These are phyloP conservation scores for Amanita fuliginea DNA, from an alignment of 768 basidiomycete genomes.

Conservation along the genomic window DNA sequence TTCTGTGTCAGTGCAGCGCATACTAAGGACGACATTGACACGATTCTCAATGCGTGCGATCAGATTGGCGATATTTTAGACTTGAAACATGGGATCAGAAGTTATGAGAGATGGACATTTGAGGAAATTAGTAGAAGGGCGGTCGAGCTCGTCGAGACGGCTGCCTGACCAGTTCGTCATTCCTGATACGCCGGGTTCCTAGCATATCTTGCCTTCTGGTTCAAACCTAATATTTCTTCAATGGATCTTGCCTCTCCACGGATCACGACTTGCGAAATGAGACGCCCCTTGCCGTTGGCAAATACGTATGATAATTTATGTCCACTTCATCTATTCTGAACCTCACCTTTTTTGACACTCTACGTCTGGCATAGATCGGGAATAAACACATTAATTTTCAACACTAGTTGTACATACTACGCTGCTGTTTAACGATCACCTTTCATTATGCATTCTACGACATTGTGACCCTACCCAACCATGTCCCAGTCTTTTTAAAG, in stretches of 20 bases:
- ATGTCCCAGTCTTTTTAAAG: too few relatives aligned
- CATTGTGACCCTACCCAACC: too few relatives aligned
- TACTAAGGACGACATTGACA: conserved; percentile 95
- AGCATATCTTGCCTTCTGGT: background rate
- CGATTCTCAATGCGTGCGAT: conserved; percentile 75
- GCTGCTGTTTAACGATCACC: background rate
- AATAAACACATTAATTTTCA: background rate
- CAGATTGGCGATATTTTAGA: conserved; percentile 87
- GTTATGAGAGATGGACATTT: conserved; percentile 61
- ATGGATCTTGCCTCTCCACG: background rate
- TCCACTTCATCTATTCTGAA: background rate
- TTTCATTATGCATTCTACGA: background rate
- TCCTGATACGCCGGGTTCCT: background rate
- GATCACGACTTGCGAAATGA: background rate
- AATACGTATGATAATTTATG: background rate
- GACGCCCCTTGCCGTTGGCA: background rate
- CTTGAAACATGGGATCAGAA: conserved; percentile 62
- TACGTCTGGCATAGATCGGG: background rate
- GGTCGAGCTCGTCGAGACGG: conserved; percentile 40
- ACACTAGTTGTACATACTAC: background rate
- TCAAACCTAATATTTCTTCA: background rate
- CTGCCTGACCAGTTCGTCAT: background rate
- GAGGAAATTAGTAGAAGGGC: conserved; percentile 65
- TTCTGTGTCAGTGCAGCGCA: conserved; percentile 94
- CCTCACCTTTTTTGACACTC: background rate